Conservation (phyloP, 371 early-diverging fungal species). For the Mortierella polycephala region DNA sequence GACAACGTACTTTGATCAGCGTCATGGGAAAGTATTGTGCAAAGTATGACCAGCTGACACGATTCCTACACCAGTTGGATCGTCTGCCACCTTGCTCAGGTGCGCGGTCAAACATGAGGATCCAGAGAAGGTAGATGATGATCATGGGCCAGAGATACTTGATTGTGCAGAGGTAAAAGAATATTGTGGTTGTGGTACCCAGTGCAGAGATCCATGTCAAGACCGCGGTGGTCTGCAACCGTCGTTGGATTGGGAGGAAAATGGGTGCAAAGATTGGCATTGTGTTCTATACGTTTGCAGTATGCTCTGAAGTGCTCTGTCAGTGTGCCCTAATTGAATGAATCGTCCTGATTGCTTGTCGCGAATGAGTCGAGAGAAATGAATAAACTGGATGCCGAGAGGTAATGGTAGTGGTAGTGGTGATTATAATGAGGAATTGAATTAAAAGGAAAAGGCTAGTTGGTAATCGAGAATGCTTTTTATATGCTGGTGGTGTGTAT, state of each 20-base stretch:
- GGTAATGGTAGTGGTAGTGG: no score
- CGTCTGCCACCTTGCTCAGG: constrained; percentile 81
- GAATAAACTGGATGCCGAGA: no score
- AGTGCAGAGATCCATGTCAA: constrained; percentile 68
- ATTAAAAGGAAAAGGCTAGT: no score
- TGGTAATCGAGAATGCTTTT: no score
- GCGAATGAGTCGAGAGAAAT: no score
- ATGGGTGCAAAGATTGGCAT: constrained; percentile 72
- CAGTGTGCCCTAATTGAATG: no score
- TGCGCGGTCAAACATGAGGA: constrained; percentile 66
- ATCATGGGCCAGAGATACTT: constrained; percentile 70
- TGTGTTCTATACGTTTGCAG: background rate
- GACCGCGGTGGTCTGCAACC: constrained; percentile 78
- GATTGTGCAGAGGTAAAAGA: constrained; percentile 54
- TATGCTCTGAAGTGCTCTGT: no score
- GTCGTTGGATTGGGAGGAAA: constrained; percentile 74
- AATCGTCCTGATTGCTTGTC: no score
- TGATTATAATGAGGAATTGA: no score
- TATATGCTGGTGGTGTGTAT: no score
- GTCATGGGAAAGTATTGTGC: constrained; percentile 83
- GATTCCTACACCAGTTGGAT: constrained; percentile 64
- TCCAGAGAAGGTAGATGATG: constrained; percentile 73
- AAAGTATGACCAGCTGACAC: constrained; percentile 74
- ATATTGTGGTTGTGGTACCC: constrained; percentile 63
- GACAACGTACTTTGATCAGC: constrained; percentile 70